Conservation (phyloP, 441 rosid species). For the Hura crepitans region DNA sequence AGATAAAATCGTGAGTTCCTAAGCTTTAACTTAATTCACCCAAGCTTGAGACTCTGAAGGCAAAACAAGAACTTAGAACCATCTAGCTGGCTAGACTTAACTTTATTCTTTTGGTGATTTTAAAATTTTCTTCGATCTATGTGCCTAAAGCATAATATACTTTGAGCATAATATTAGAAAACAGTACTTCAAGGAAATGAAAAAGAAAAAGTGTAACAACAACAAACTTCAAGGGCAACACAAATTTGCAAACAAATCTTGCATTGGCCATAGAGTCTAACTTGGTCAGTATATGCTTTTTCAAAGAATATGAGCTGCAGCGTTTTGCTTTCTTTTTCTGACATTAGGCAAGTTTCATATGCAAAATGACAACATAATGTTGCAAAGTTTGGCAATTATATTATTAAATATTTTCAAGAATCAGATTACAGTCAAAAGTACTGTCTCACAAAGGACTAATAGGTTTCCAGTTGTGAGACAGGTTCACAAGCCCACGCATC, state of each 20-base stretch:
- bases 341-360: background rate
- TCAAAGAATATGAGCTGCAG: background rate
- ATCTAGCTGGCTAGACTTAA: background rate
- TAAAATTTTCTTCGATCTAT: background rate
- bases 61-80: background rate
- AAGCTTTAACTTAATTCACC: background rate
- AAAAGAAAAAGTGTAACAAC: background rate
- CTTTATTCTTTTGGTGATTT: background rate
- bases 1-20: background rate
- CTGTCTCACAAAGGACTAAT: background rate
- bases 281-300: background rate
- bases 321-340: background rate
- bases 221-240: background rate
- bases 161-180: background rate
- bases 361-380: background rate
- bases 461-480: background rate
- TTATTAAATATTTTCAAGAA: background rate
- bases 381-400: background rate
- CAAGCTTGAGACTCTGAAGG: slow-evolving; percentile 1
- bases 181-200: background rate
- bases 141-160: background rate
- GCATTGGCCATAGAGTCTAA: background rate
- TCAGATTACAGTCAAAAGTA: background rate
- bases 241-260: no score
- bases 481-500: background rate